Evolutionary conservation across 768 basidiomycete species (phyloP).

Genomic region (Termitomyces heimii): DNA sequence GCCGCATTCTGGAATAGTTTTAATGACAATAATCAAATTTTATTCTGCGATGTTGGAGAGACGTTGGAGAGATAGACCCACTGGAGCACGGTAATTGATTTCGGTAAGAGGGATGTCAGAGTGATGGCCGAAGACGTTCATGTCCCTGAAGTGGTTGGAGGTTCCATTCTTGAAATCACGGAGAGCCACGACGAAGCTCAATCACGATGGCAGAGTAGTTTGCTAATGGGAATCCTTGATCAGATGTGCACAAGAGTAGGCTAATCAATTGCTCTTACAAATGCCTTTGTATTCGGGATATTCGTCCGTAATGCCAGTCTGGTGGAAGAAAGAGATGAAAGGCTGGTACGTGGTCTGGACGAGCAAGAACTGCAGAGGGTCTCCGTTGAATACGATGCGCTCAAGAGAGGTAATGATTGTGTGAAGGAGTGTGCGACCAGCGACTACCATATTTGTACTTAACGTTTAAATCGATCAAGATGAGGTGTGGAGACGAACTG

Average conservation of each 20-base stretch:
- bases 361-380: constrained; percentile 74
- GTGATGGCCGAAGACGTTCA: constrained; percentile 71
- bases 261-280: constrained; percentile 39
- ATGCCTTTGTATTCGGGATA: constrained; percentile 57
- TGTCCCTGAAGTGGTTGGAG: constrained; percentile 48
- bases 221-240: constrained; percentile 36
- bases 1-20: constrained; percentile 34
- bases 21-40: background rate
- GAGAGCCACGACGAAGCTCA: constrained; percentile 71
- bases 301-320: constrained; percentile 56
- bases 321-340: constrained; percentile 83
- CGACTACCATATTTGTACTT: constrained; percentile 41
- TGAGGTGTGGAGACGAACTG: constrained; percentile 41
- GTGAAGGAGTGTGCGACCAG: constrained; percentile 74
- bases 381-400: constrained; percentile 72
- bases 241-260: background rate
- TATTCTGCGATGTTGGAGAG: background rate
- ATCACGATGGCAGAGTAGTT: constrained; percentile 72
- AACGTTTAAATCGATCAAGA: background rate
- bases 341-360: constrained; percentile 85
- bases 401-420: constrained; percentile 67
- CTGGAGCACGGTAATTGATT: constrained; percentile 80
- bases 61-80: too few relatives aligned
- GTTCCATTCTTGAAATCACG: constrained; percentile 87
- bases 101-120: constrained; percentile 78